phyloP scores from a whole-genome alignment of 192 early-diverging fungal species.

The Allomyces javanicus region DNA sequence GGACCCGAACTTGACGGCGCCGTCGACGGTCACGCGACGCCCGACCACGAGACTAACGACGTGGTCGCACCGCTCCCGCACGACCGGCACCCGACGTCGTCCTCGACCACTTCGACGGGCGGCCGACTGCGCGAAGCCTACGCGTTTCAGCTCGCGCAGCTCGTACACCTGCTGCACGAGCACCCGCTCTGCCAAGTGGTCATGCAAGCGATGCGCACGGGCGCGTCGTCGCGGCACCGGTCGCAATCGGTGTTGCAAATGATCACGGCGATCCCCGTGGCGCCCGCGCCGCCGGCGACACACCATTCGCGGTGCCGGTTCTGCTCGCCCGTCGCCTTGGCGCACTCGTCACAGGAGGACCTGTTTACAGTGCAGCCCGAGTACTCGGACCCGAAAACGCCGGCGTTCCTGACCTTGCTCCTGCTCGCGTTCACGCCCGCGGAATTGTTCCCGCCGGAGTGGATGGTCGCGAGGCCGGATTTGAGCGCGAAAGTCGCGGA shows the following conservation, averaged over 20 bases:
- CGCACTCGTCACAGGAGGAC: not conserved
- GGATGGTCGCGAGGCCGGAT: not conserved
- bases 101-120: too few species aligned
- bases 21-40: too few species aligned
- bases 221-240: not conserved
- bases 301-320: not conserved
- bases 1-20: too few species aligned
- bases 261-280: too few species aligned
- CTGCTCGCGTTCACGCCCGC: not conserved
- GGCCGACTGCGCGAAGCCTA: not conserved
- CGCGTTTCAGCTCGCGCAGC: not conserved
- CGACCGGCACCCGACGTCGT: too few species aligned
- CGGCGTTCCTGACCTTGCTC: not conserved
- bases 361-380: too few species aligned
- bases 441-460: not conserved
- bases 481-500: not conserved
- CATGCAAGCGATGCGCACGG: not conserved
- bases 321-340: not conserved
- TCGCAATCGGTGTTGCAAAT: not conserved
- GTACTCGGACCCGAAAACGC: not conserved
- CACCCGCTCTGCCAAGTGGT: not conserved
- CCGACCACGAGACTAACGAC: too few species aligned
- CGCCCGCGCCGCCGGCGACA: not conserved
- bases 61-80: too few species aligned
- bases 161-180: not conserved